Base-by-base conservation (phyloP, 352 stramenopile species). In the Pythium grandisporangium region DNA sequence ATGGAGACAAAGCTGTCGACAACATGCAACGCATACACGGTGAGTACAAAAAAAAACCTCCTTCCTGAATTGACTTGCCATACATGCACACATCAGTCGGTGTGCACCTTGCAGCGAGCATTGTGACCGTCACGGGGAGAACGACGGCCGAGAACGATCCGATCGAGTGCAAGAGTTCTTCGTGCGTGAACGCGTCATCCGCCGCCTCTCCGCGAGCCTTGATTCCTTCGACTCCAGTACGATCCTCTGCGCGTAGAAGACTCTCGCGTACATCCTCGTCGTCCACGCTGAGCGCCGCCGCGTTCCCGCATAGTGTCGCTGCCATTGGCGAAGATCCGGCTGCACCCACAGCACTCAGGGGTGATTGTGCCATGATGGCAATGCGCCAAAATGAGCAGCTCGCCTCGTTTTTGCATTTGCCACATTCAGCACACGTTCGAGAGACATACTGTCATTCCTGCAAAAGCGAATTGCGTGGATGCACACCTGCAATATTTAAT, bases 71-170 rank as follows among this genome's bases (percentile, higher is more conserved):
- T n/a, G n/a, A n/a, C n/a, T n/a, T n/a, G 27, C 27, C 27, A 32
- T 37, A 11, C 14, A 29, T 20, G 2, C 21, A 5, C 6, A 27
- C 17, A 7, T 30, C 4, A 11, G 7, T 13, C 2, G 20, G 7
- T 29, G 6, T 16, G 14, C 12, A 91, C 77, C 80, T 93, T 6
- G 80, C 73, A 5, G 91, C 45, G 40, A 93, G 49, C 75, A 93
- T 93, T 1, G 80, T 93, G 40, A 72, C 19, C 0, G 77, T 72
- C 11, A 93, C 80, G 0, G 80, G 80, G 66, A 68, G 82, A 14
- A 92, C 57, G 27, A 93, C 76, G 14, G 78, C 79, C 10, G 70
- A 89, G 59, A 93, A 93, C 6, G 78, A 92, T 16, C 78, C 80
- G 26, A 93, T 77, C 1, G 75, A 89, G 45, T 93, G 80, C 53